phyloP scores from a whole-genome alignment of 495 filamentous ascomycete genomes.

The Aspergillus coremiiformis region DNA sequence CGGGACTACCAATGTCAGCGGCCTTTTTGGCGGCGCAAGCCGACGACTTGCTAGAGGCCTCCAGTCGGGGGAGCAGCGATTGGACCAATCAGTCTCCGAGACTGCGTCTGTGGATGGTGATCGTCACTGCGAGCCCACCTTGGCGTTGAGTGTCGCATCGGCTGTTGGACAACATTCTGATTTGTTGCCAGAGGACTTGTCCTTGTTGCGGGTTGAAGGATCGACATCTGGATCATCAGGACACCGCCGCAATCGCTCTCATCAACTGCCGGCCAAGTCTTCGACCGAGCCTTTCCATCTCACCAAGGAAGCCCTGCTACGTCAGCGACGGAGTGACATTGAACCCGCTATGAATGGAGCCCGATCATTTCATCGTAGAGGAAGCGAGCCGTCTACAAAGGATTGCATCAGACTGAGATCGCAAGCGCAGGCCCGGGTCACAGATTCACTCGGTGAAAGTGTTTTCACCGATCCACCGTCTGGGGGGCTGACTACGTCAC shows the following conservation, averaged over 20 bases:
- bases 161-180: slow-evolving; percentile 52
- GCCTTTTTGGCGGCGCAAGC: slow-evolving; percentile 51
- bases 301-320: slow-evolving; percentile 35
- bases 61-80: slow-evolving; percentile 39
- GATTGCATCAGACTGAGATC: slow-evolving; percentile 17
- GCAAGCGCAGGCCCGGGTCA: slow-evolving; percentile 41
- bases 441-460: slow-evolving; percentile 29
- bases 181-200: slow-evolving; percentile 29
- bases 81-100: slow-evolving; percentile 50
- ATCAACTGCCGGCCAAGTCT: slow-evolving; percentile 29
- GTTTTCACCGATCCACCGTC: slow-evolving; percentile 42
- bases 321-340: slow-evolving; percentile 26
- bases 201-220: slow-evolving; percentile 7
- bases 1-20: slow-evolving; percentile 43
- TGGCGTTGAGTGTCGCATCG: slow-evolving; percentile 53
- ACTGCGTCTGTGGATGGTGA: slow-evolving; percentile 48
- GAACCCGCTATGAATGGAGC: slow-evolving; percentile 24
- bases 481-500: slow-evolving; percentile 44
- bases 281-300: slow-evolving; percentile 41
- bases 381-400: slow-evolving; percentile 23
- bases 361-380: slow-evolving; percentile 13
- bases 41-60: slow-evolving; percentile 44
- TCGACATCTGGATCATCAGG: slow-evolving; percentile 14
- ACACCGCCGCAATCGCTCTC: slow-evolving; percentile 34
- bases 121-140: slow-evolving; percentile 56